A percentile compares a stretch with the other conserved stretches of the same genome.
Evolutionary conservation across 768 basidiomycete genomes (phyloP).

Genomic region (Collybiopsis luxurians): DNA sequence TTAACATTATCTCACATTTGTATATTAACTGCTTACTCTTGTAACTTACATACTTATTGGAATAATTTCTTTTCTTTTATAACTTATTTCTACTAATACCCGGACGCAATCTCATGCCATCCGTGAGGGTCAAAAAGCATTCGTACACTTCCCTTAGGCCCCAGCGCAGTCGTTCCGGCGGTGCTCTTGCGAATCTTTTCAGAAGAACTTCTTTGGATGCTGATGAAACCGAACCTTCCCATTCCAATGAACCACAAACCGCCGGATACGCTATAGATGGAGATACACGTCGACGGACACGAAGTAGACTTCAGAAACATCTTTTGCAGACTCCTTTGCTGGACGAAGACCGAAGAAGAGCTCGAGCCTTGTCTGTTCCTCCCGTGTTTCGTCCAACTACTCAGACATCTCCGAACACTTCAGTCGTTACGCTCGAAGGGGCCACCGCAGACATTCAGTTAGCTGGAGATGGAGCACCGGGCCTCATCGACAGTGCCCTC

Average conservation of each 20-base stretch:
- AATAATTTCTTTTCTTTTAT: too few species aligned
- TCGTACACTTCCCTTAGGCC: constrained; percentile 26
- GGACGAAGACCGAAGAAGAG: not conserved
- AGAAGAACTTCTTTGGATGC: not conserved
- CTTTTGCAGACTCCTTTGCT: constrained; percentile 10
- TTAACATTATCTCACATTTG: too few species aligned
- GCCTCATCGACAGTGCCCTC: constrained; percentile 43
- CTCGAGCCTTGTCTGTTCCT: not conserved
- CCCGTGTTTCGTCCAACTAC: not conserved
- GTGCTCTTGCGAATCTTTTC: constrained; percentile 3
- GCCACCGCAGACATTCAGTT: constrained; percentile 38
- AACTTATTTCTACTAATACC: not conserved
- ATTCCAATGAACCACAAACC: constrained; percentile 26
- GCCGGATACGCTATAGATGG: not conserved
- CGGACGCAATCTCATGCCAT: constrained; percentile 31
- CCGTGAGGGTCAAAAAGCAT: constrained; percentile 41
- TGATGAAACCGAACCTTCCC: not conserved
- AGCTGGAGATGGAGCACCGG: constrained; percentile 30
- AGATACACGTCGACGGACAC: constrained; percentile 6
- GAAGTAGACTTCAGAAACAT: constrained; percentile 35
- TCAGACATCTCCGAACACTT: constrained; percentile 8
- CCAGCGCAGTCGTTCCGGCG: constrained; percentile 14
- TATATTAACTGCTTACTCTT: not conserved
- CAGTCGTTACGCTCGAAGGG: constrained; percentile 35
- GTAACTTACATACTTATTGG: too few species aligned